Base-by-base conservation (phyloP, 2,329 filamentous ascomycete species). In the Cercospora nicotianae region DNA sequence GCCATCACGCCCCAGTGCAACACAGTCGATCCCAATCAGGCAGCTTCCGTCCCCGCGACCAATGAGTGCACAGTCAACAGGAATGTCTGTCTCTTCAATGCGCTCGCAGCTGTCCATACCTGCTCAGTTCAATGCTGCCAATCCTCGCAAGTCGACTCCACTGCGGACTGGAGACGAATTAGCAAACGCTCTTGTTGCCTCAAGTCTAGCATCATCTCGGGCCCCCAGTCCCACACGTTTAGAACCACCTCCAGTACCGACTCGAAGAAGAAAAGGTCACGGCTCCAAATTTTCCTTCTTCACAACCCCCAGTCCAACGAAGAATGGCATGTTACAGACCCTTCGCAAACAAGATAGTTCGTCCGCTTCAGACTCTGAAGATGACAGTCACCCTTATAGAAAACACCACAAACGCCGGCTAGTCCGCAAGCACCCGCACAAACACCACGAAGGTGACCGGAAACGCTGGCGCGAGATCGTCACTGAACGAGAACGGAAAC, bases 401-500 rank as follows among this genome's bases (percentile, higher is more conserved):
- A 84, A 83, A 72, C 85, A 86, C 73, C 84, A 85, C 51, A 86
- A 85, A 62, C 87, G 87, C 72, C 89, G 90, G 68, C 83, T 87
- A 23, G 75, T 84, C 59, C 79, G 80, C 7, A 85, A 84, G 70
- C 91, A 94, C 77, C 86, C 89, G 1, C 86, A 87, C 74, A 87
- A 88, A 72, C 91, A 95, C 74, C 88, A 92, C 73, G 91, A 94
- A 76, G 91, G 76, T 60, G 86, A 90, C 3, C 86, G 91, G 18
- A 89, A 88, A 74, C 87, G 91, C 6, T 95, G 92, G 92, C 86
- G 91, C 51, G 91, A 94, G 72, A 84, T 88, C 69, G 87, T 95
- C 51, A 91, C 90, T 0, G 85, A 87, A 59, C 83, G 87, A 5
- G 91, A 95, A 75, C 83, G 90, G n/a, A 91, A 91, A 75, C 85